Base-by-base conservation (phyloP, 805 yeast genomes). In the Suhomyces vadensis region DNA sequence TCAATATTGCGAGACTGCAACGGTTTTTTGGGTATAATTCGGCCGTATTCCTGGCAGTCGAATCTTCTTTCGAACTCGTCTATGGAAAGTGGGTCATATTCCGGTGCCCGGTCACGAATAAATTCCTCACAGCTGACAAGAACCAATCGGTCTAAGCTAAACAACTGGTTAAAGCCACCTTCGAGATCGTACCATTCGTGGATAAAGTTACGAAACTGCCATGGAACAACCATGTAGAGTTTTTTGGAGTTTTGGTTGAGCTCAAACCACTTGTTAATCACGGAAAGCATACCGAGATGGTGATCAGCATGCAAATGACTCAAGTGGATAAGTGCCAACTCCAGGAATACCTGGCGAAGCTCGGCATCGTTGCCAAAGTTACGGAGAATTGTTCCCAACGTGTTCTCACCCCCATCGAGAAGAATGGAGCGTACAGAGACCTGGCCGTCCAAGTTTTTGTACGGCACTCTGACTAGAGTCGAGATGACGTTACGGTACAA, bases 271-370 rank as follows among this genome's bases (percentile, higher is more conserved):
- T 79, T 81, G 29, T 73, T 71, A 21, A 94, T 71, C 3, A 94
- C 62, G 4, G 88, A 77, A 6, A 85, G 67, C 4, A 87, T 72
- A 0, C 99, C 99, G 33, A 94, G 67, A 63, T 92, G 97, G 61
- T 94, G 99, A 61, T 94, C 99, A 0, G 98, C 99, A 64, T 94
- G 99, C 54, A 92, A 71, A 70, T 94, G 99, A 53, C 95, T 85
- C 42, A 94, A 68, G 56, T 79, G 87, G 16, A 92, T 69, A 42
- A 87, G 46, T 24, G 76, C 68, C 45, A 91, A 64, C 54, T 91
- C 95, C 31, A 65, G 51, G 49, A 91, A 72, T 2, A 85, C 63
- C 17, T 58, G 56, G 21, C 47, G 44, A 21, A 61, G 51, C 26
- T 70, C 70, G 2, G 56, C 54, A 1, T 71, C 50, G 13, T 74